These are phyloP conservation scores for Smittium culicis DNA, from an alignment of 371 early-diverging fungal genomes.

Conservation along the genomic window DNA sequence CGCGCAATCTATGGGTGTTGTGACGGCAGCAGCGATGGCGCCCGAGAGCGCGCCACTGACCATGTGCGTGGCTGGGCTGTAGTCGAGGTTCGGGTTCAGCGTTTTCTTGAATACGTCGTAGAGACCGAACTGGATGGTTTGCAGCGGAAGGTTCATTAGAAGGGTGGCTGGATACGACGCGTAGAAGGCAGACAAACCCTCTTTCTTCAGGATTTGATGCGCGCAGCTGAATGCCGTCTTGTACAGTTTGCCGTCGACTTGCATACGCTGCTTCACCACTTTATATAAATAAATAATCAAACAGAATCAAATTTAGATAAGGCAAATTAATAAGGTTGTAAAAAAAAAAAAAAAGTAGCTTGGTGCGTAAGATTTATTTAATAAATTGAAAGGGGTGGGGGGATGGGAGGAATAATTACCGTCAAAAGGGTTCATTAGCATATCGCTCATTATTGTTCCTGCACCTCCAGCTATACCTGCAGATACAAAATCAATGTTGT, in stretches of 20 bases:
- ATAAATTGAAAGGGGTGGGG: no score
- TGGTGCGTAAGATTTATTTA: no score
- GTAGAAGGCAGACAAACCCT: slow-evolving; percentile 76
- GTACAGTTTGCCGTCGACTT: slow-evolving; percentile 45
- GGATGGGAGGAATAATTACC: slow-evolving; percentile 35
- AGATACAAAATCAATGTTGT: slow-evolving; percentile 40
- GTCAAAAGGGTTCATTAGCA: slow-evolving; percentile 91
- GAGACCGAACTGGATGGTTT: slow-evolving; percentile 73
- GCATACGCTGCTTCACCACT: slow-evolving; percentile 90
- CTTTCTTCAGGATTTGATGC: slow-evolving; percentile 40
- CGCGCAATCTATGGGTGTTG: slow-evolving; percentile 84
- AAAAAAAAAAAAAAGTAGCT: no score
- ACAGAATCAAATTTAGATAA: no score
- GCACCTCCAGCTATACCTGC: slow-evolving; percentile 77
- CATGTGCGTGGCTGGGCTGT: slow-evolving; percentile 75
- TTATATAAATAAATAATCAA: slow-evolving; percentile 16
- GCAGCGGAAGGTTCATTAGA: slow-evolving; percentile 80
- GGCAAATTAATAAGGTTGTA: no score
- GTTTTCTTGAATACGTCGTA: slow-evolving; percentile 67
- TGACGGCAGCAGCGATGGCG: slow-evolving; percentile 73
- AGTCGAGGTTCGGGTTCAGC: slow-evolving; percentile 58
- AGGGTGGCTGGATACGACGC: slow-evolving; percentile 84
- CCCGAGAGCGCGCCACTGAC: slow-evolving; percentile 83
- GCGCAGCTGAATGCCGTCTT: slow-evolving; percentile 51
- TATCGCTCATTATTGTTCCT: slow-evolving; percentile 78